phyloP scores from a whole-genome alignment of 1,284 basidiomycete species.

The Ustilago tritici region DNA sequence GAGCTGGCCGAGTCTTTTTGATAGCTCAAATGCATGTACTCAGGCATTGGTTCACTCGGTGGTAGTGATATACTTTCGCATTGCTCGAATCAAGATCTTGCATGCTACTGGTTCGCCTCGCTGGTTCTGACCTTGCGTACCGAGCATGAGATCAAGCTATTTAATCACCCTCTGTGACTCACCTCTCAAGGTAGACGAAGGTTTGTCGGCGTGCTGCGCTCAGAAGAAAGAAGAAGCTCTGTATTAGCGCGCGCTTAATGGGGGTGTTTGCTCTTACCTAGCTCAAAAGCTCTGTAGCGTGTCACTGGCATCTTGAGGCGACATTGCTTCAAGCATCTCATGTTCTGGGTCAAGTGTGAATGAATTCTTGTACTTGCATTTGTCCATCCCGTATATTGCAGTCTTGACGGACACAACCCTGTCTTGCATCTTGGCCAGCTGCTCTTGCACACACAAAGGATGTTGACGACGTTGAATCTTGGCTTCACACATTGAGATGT shows the following conservation, averaged over 20 bases:
- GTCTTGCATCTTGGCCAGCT: too few species aligned
- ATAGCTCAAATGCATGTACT: too few species aligned
- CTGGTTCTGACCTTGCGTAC: background rate
- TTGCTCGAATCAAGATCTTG: background rate
- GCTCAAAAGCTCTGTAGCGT: background rate
- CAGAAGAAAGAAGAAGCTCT: too few species aligned
- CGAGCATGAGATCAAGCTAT: too few species aligned
- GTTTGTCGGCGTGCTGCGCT: too few species aligned
- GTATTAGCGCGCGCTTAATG: too few species aligned
- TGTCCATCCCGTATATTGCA: background rate
- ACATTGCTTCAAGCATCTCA: too few species aligned
- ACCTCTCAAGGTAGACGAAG: too few species aligned
- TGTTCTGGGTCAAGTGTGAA: background rate
- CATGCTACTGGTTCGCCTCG: slow-evolving; percentile 7
- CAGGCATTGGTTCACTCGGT: too few species aligned
- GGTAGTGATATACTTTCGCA: slow-evolving; percentile 13
- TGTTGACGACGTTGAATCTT: slow-evolving; percentile 1
- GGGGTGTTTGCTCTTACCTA: background rate
- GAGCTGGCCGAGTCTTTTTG: slow-evolving; percentile 23
- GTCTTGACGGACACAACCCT: background rate
- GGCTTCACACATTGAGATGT: background rate
- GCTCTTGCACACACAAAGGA: background rate
- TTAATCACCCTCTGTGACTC: too few species aligned
- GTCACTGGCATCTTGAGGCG: too few species aligned
- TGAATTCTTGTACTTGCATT: background rate